Percentiles rank a stretch among this genome's conserved stretches.
phyloP scores from a whole-genome alignment of 257 asterid species.

The Solanum habrochaites region DNA sequence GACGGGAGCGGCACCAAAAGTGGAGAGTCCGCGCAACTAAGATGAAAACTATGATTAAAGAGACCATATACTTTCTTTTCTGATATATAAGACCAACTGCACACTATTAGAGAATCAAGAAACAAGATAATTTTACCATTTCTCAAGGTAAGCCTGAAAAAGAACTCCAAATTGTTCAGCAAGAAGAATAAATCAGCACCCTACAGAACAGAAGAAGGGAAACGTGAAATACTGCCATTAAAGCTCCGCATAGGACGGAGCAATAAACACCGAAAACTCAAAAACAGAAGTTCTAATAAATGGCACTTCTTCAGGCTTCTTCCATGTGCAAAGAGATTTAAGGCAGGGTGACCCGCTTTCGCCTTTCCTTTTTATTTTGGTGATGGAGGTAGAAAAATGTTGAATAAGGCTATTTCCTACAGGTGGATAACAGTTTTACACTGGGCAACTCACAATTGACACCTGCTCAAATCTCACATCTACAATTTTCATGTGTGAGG shows the following conservation, averaged over 20 bases:
- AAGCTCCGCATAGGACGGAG: neutral
- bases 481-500: neutral
- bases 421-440: neutral
- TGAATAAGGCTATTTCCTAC: neutral
- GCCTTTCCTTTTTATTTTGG: neutral
- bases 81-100: neutral
- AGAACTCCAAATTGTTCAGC: neutral
- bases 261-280: neutral
- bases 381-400: neutral
- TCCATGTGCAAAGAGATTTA: neutral
- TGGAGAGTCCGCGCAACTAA: no score
- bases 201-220: neutral
- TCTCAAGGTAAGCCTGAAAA: neutral
- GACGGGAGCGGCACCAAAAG: no score
- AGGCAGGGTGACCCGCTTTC: neutral
- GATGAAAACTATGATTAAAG: neutral
- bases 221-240: neutral
- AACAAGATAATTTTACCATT: neutral
- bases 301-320: neutral
- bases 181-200: neutral
- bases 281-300: neutral
- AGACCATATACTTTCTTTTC: neutral
- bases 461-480: neutral
- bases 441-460: neutral
- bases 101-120: neutral